Evolutionary conservation across 2,329 filamentous ascomycete genomes (phyloP).

Genomic region (Trichoderma guizhouense): DNA sequence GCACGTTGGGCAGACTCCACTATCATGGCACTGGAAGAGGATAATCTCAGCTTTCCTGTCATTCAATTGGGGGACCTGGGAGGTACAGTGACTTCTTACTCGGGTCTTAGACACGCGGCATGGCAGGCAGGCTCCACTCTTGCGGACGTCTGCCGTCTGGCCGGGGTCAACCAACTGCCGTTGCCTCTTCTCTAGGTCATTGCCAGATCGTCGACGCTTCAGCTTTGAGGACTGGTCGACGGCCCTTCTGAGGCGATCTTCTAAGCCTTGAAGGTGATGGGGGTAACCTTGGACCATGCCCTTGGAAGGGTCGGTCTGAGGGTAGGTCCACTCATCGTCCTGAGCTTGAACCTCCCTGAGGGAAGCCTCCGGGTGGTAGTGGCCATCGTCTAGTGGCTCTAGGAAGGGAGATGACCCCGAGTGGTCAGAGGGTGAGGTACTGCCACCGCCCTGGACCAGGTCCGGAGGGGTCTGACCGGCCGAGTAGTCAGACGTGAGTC

Average conservation of each 20-base stretch:
- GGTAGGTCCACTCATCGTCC: slow-evolving; percentile 42
- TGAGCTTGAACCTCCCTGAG: slow-evolving; percentile 36
- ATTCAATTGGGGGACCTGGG: slow-evolving; percentile 15
- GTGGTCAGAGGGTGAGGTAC: slow-evolving; percentile 40
- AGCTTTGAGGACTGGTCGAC: slow-evolving; percentile 28
- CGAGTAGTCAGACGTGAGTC: slow-evolving; percentile 34
- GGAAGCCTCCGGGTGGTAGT: slow-evolving; percentile 31
- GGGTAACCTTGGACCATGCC: slow-evolving; percentile 31
- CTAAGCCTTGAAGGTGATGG: slow-evolving; percentile 32
- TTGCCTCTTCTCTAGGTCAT: slow-evolving; percentile 35
- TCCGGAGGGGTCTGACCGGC: slow-evolving; percentile 37
- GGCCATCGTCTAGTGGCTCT: slow-evolving; percentile 31
- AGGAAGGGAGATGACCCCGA: slow-evolving; percentile 35
- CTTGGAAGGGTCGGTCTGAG: slow-evolving; percentile 35
- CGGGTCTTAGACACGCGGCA: slow-evolving; percentile 47
- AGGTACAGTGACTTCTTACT: slow-evolving; percentile 37
- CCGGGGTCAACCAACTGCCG: slow-evolving; percentile 39
- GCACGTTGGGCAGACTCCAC: slow-evolving; percentile 41
- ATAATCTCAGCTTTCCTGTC: slow-evolving; percentile 28
- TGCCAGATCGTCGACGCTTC: slow-evolving; percentile 37
- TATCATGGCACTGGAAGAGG: slow-evolving; percentile 37
- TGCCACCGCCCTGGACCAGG: slow-evolving; percentile 37
- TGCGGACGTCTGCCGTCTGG: slow-evolving; percentile 48
- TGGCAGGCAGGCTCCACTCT: slow-evolving; percentile 46
- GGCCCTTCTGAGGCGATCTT: slow-evolving; percentile 26